Base-by-base conservation (phyloP, 306 rosid species). In the Begonia peltatifolia region DNA sequence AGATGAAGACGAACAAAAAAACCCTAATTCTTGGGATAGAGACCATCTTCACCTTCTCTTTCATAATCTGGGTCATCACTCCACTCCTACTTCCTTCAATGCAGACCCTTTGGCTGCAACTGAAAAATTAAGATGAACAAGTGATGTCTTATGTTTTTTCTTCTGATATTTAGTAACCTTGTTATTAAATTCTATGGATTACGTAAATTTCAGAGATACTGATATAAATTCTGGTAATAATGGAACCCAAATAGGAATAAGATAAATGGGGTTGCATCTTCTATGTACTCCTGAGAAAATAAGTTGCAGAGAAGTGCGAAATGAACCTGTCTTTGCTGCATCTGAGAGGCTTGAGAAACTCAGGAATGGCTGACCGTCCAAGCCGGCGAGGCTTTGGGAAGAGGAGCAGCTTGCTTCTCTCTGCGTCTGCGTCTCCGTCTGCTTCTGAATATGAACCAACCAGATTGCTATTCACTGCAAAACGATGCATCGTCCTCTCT, bases 331-430 rank as follows among this genome's bases (percentile, higher is more conserved):
- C 87, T 18, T 69, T 72, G 69, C 14, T 63, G 50, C 93, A 87
- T 42, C 60, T 46, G 11, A 71, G 66, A 55, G 94, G 94, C 60
- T 60, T 71, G 74, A 87, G 81, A 65, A 84, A 76, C 23, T 75
- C 94, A 30, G 87, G 84, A 9, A 84, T 18, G 46, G 12, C 14
- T 0, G 80, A 43, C 54, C 79, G 78, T 53, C 79, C 57, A 14
- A 69, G 47, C 52, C 79, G 72, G 23, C 71, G 74, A 8, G 96
- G 96, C 46, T 77, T 84, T 0, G 94, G 96, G 56, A 94, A 87
- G 54, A 87, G 70, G 13, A 93, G 94, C 49, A 63, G 87, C 17
- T 61, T 76, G 50, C 59, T 65, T 30, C 47, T 58, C 11, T 49
- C 71, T 43, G 66, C 54, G 44, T 60, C 77, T 18, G 9, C 20